Conservation (phyloP, 768 basidiomycete species). For the Rhodotorula sphaerocarpa region DNA sequence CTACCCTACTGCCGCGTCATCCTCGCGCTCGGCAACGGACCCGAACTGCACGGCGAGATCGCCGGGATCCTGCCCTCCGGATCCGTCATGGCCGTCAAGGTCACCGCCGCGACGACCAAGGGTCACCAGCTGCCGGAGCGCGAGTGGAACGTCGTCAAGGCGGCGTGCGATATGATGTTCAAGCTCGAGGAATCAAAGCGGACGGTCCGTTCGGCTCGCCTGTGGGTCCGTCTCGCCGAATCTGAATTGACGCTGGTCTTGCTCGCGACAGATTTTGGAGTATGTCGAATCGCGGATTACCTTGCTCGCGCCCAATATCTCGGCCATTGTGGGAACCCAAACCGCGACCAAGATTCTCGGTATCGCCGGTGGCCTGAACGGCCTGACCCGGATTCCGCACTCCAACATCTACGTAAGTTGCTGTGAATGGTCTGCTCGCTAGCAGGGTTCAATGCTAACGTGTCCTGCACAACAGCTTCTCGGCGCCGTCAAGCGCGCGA, state of each 20-base stretch:
- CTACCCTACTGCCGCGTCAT: slow-evolving; percentile 87
- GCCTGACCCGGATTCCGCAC: slow-evolving; percentile 84
- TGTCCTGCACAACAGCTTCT: slow-evolving; percentile 57
- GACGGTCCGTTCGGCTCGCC: slow-evolving; percentile 51
- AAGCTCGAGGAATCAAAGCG: slow-evolving; percentile 80
- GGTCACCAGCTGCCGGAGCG: slow-evolving; percentile 62
- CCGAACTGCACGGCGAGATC: slow-evolving; percentile 52
- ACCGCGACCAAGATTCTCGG: slow-evolving; percentile 97
- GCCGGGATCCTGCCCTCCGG: slow-evolving; percentile 73
- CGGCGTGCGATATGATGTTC: slow-evolving; percentile 81
- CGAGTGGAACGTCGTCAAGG: slow-evolving; percentile 72
- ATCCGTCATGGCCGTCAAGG: slow-evolving; percentile 88
- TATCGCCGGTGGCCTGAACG: slow-evolving; percentile 85
- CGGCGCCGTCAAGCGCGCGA: slow-evolving; percentile 85
- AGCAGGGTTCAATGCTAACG: too few species aligned
- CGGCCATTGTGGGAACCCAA: slow-evolving; percentile 94
- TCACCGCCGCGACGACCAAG: slow-evolving; percentile 84
- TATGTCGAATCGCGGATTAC: slow-evolving; percentile 99
- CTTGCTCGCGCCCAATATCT: slow-evolving; percentile 94
- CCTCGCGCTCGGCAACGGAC: slow-evolving; percentile 72
- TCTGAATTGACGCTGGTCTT: not conserved
- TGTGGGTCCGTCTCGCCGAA: not conserved
- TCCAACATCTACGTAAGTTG: slow-evolving; percentile 83
- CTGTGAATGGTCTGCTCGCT: too few species aligned
- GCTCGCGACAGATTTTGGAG: slow-evolving; percentile 76